phyloP scores from a whole-genome alignment of 768 basidiomycete genomes.

The Cystobasidium tubakii region DNA sequence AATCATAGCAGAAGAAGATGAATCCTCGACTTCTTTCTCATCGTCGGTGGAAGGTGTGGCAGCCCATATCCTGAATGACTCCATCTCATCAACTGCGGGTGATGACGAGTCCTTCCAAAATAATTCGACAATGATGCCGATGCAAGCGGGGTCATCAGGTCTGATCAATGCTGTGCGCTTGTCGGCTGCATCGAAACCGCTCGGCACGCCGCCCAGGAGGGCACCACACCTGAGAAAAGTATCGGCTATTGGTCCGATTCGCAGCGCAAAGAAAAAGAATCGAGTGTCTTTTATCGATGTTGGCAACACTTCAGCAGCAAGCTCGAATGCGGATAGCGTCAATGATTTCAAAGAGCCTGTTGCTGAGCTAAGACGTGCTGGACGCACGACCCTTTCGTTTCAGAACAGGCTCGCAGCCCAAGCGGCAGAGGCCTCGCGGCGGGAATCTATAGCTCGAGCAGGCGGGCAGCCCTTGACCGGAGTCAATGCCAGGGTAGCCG shows the following conservation, averaged over 20 bases:
- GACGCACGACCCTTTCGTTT: not conserved
- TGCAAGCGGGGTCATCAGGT: not conserved
- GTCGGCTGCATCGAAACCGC: not conserved
- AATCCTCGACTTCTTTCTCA: not conserved
- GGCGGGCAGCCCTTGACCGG: not conserved
- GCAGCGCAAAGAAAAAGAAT: constrained; percentile 32
- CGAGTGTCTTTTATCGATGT: constrained; percentile 13
- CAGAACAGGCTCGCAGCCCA: constrained; percentile 17
- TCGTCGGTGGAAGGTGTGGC: not conserved
- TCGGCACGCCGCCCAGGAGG: not conserved
- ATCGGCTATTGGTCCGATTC: constrained; percentile 26
- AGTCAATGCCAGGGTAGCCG: constrained; percentile 18
- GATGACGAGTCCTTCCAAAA: not conserved
- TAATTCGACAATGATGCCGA: not conserved
- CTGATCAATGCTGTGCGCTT: not conserved
- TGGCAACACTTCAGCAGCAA: not conserved
- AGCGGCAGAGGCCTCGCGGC: not conserved
- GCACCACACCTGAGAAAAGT: not conserved
- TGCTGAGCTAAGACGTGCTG: constrained; percentile 8
- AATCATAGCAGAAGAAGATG: not conserved
- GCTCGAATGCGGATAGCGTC: not conserved
- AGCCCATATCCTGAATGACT: not conserved
- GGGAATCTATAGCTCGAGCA: not conserved
- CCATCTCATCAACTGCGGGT: constrained; percentile 5
- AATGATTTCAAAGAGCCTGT: not conserved